Evolutionary conservation across 352 stramenopile genomes (phyloP), one percentile per base, ranked within the genome.

Genomic region (Globisporangium cystogenes): DNA sequence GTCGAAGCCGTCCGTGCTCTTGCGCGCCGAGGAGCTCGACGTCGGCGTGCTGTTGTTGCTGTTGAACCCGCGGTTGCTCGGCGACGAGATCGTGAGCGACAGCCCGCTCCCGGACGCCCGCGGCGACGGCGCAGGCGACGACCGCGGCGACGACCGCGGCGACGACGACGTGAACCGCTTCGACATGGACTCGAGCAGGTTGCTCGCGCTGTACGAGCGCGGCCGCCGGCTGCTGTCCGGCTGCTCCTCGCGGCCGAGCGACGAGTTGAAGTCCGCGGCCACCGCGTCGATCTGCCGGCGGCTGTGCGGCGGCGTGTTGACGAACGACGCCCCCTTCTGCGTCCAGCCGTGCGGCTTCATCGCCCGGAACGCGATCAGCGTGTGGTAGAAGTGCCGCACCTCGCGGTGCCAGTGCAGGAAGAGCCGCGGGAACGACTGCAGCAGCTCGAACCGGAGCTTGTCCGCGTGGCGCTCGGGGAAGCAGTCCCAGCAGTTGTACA

Each of bases 401-500:
- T 95, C 85, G 51, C 82, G 76, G 66, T 93, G 79, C 85, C 85
- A 95, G 51, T 95, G 85, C 41, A 95, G 45, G 49, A 95, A 95
- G 10, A 93, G 55, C 10, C 85, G 79, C 12, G 82, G 55, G 50
- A 95, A 95, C 15, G 76, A 86, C 49, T 84, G 68, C 7, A 92
- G 62, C 23, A 95, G 57, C 53, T 95, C 85, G 46, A 76, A 92
- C 2, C 85, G 81, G 4, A 95, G 58, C 29, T 95, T 95, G 41
- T 95, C 85, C 2, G 85, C 85, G 62, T 95, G 85, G 15, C 85
- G 77, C 55, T 95, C 85, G 1, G 85, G 85, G 27, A 95, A 95
- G 54, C 81, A 92, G 60, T 95, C 85, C 85, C 85, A 95, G 48
- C 82, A 91, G 35, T 95, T 95, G 67, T 95, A 95, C 27, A 95